phyloP scores from a whole-genome alignment of 257 asterid species.

The Solanum neorickii region DNA sequence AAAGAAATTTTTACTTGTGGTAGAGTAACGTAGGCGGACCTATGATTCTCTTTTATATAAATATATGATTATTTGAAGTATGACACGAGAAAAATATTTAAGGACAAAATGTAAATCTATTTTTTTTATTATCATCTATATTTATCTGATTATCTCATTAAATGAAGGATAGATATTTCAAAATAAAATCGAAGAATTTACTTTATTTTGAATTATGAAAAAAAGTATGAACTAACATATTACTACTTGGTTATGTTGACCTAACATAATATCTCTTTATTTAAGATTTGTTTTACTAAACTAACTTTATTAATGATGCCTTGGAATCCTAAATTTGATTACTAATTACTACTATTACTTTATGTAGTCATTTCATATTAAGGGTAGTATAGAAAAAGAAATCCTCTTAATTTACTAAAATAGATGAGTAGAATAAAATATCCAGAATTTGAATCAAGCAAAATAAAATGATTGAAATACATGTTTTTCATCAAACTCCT shows the following conservation, averaged over 20 bases:
- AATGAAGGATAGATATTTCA: background rate
- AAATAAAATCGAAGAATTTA: no score
- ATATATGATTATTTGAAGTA: no score
- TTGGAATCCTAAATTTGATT: background rate
- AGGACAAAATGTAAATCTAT: background rate
- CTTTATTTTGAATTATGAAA: no score
- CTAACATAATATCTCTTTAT: background rate
- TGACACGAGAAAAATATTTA: no score
- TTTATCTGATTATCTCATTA: background rate
- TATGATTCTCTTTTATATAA: no score
- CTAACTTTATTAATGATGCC: background rate
- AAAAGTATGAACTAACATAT: background rate
- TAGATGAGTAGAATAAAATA: background rate
- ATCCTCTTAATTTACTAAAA: background rate
- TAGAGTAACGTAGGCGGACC: no score
- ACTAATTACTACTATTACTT: background rate
- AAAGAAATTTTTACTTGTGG: rapidly evolving
- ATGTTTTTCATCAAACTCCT: background rate
- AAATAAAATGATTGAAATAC: background rate
- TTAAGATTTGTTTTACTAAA: background rate
- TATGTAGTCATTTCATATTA: background rate
- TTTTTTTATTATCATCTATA: no score
- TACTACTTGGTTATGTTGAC: background rate
- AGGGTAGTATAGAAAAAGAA: background rate
- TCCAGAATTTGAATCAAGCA: background rate